Percentiles rank a stretch among this genome's conserved stretches.
phyloP scores from a whole-genome alignment of 805 yeast genomes.

The Yarrowia alimentaria region DNA sequence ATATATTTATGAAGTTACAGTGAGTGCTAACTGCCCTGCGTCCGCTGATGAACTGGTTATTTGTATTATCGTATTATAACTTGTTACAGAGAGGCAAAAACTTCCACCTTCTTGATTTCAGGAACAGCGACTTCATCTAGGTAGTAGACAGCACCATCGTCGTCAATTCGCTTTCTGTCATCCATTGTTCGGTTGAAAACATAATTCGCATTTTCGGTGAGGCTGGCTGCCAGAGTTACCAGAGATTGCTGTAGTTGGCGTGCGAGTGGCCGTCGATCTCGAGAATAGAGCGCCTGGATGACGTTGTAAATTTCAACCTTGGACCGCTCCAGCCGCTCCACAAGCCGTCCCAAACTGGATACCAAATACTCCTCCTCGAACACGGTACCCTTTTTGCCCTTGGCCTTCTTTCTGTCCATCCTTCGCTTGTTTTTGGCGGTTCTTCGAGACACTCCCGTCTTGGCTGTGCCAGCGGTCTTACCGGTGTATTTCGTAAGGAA shows the following conservation, averaged over 20 bases:
- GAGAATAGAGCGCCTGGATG: slow-evolving; percentile 72
- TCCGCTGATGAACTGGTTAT: too few relatives aligned
- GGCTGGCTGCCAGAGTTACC: slow-evolving; percentile 53
- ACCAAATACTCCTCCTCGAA: slow-evolving; percentile 96
- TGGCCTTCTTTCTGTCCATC: slow-evolving; percentile 92
- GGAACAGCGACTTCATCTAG: slow-evolving; percentile 78
- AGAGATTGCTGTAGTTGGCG: slow-evolving; percentile 70
- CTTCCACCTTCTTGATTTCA: slow-evolving; percentile 53
- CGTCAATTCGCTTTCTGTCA: slow-evolving; percentile 87
- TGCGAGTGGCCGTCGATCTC: slow-evolving; percentile 75
- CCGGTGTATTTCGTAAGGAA: slow-evolving; percentile 96
- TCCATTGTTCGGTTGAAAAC: slow-evolving; percentile 78
- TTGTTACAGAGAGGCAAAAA: slow-evolving; percentile 33
- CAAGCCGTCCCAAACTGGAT: slow-evolving; percentile 79
- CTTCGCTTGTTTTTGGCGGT: slow-evolving; percentile 91
- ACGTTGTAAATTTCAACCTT: slow-evolving; percentile 70
- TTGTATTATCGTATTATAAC: too few relatives aligned
- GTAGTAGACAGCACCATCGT: slow-evolving; percentile 77
- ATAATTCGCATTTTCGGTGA: slow-evolving; percentile 65
- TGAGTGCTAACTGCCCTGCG: too few relatives aligned
- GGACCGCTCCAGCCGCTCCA: slow-evolving; percentile 76
- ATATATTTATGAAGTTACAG: neutral
- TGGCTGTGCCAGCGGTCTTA: slow-evolving; percentile 91
- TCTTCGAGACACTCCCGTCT: slow-evolving; percentile 90
- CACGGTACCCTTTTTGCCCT: slow-evolving; percentile 96